Evolutionary conservation across 345 rosid genomes (phyloP), one percentile per base, ranked within the genome.

Genomic region (Microcos paniculata): DNA sequence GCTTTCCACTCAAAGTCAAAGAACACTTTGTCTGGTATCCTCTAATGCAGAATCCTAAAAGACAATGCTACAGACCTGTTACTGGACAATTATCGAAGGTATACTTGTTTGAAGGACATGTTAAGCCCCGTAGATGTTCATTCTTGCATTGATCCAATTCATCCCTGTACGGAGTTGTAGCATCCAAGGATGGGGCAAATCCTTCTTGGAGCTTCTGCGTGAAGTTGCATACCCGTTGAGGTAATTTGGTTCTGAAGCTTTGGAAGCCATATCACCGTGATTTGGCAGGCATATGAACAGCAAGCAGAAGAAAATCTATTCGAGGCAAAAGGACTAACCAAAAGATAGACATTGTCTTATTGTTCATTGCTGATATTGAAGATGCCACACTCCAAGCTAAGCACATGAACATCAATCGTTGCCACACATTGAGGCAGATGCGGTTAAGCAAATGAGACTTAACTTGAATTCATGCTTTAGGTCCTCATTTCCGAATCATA

Each of bases 1-100:
- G 77, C 68, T 83, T 81, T 61, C 75, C 53, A 85, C 86, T 85
- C 84, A 80, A 77, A 35, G 74, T 85, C 84, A 74, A 74, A 30
- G 58, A 30, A 62, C 76, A 56, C n/a, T 55, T 66, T 23, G 38
- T 74, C 48, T 53, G 21, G 24, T 53, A 71, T 55, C 19, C 35
- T 23, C 15, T 66, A 28, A 38, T 63, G 16, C n/a, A 43, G 53
- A 13, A 66, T 66, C 53, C 52, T 16, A 14, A 8, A 24, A 43
- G 43, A 42, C 61, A 7, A 56, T 3, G 35, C 62, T 58, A 26
- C 9, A 35, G 6, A 35, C 40, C 40, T 35, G 40, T 35, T 2
- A n/a, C n/a, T n/a, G n/a, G n/a, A n/a, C n/a, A n/a, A n/a, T n/a
- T n/a, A n/a, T n/a, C n/a, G n/a, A n/a, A n/a, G 40, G 6, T 35